Evolutionary conservation across 139 green algal species (phyloP).

Genomic region (Haematococcus sp.): DNA sequence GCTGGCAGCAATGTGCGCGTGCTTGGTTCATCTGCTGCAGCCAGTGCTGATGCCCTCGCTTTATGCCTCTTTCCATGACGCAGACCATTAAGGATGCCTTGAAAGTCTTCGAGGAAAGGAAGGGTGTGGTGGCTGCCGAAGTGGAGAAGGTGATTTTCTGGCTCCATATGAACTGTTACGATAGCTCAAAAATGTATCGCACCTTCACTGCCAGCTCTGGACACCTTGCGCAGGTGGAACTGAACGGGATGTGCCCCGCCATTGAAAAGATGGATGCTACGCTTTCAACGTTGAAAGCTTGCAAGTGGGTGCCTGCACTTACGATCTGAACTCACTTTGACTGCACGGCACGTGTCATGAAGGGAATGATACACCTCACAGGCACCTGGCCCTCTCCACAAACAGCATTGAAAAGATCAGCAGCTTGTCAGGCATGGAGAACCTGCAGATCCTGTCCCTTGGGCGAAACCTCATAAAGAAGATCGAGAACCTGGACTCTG

Average conservation of each 20-base stretch:
- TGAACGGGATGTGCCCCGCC: slow-evolving; percentile 76
- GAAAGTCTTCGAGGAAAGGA: slow-evolving; percentile 76
- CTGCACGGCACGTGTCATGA: no score
- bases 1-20: no score
- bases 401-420: slow-evolving; percentile 96
- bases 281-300: slow-evolving; percentile 78
- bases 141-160: slow-evolving; percentile 64
- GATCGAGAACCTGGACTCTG: slow-evolving; percentile 88
- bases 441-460: slow-evolving; percentile 80
- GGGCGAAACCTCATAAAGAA: slow-evolving; percentile 94
- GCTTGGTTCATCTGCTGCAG: no score
- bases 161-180: neutral
- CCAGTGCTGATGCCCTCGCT: no score
- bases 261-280: slow-evolving; percentile 93
- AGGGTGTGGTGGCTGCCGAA: slow-evolving; percentile 52
- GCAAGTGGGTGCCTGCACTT: slow-evolving; percentile 57
- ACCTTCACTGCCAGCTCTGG: neutral
- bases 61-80: neutral
- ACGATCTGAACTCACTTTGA: no score
- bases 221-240: slow-evolving; percentile 62
- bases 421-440: slow-evolving; percentile 73
- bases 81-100: slow-evolving; percentile 80
- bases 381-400: slow-evolving; percentile 86
- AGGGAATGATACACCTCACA: slow-evolving; percentile 21
- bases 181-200: neutral